These are phyloP conservation scores for Medakamo hakoo DNA, from an alignment of 139 green algal species.

Conservation along the genomic window DNA sequence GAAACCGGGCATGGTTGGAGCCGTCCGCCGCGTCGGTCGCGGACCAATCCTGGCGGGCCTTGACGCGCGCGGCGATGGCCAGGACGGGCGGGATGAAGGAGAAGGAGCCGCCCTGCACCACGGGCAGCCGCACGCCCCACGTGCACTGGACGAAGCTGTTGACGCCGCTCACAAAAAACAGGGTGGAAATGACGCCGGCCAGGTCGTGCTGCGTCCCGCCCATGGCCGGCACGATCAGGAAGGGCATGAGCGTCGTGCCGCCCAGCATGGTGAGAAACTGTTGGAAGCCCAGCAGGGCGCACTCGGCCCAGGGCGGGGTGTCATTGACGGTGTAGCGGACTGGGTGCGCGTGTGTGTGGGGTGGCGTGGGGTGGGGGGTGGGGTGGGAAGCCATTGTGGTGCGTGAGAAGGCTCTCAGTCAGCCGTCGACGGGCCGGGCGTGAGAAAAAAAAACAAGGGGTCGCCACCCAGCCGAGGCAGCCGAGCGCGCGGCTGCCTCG, in stretches of 20 bases:
- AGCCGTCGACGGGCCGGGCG: too few species aligned
- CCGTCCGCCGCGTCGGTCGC: background rate
- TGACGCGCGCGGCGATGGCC: background rate
- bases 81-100: background rate
- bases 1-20: background rate
- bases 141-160: background rate
- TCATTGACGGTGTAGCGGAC: background rate
- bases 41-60: background rate
- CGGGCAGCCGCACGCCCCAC: background rate
- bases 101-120: background rate
- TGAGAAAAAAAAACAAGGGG: too few species aligned
- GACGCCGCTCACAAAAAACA: background rate
- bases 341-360: too few species aligned
- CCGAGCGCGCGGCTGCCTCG: too few species aligned
- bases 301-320: background rate
- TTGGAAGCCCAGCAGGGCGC: background rate
- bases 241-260: background rate
- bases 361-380: background rate
- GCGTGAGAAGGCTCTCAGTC: too few species aligned
- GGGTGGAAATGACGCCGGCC: background rate
- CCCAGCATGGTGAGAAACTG: background rate
- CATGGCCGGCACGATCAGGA: background rate
- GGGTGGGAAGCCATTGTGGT: background rate
- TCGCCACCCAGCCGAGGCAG: too few species aligned
- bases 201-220: background rate